Base-by-base conservation (phyloP, 179 eudicot genomes). In the Actinidia chinensis region DNA sequence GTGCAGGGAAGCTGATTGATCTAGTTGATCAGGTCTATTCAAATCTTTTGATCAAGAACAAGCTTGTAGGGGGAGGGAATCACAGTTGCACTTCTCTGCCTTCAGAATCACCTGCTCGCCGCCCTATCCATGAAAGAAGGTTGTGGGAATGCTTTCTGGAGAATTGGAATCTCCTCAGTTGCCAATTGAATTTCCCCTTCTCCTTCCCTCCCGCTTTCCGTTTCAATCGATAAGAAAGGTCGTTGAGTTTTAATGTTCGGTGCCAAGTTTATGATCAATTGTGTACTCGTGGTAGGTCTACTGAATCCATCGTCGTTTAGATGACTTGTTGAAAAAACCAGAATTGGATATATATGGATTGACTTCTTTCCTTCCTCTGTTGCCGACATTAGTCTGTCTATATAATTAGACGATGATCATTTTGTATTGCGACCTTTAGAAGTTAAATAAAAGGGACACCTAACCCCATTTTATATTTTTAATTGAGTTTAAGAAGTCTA, bases 61-160 rank as follows among this genome's bases (percentile, higher is more conserved):
- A 80, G 98, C 98, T 55, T 89, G 56, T 66, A 89, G n/a, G n/a
- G n/a, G n/a, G n/a, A n/a, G 10, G 90, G 91, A 84, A 87, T 90
- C 48, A 78, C 81, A 0, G 86, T 95, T 46, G 97, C 98, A 17
- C 87, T 95, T 51, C 76, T 87, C 63, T 95, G 99, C 88, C 82
- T 95, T 79, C 99, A 95, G 82, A 93, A 79, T 88, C 84, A 0
- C 98, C 99, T 10, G 76, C 77, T 8, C 75, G 82, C 0, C 81
- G 99, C 60, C 99, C 98, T 74, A n/a, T 85, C 95, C 1, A 95
- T 95, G 98, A 95, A 86, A 80, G 97, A 95, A 74, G n/a, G 92
- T 92, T 42, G 97, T 90, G 18, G 95, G 92, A 76, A 93, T 93
- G 89, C 94, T 95, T 58, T 84, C 90, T 3, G 98, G 99, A 10